These are phyloP conservation scores for Starmerella tilneyi DNA, from an alignment of 805 yeast species.

Conservation along the genomic window DNA sequence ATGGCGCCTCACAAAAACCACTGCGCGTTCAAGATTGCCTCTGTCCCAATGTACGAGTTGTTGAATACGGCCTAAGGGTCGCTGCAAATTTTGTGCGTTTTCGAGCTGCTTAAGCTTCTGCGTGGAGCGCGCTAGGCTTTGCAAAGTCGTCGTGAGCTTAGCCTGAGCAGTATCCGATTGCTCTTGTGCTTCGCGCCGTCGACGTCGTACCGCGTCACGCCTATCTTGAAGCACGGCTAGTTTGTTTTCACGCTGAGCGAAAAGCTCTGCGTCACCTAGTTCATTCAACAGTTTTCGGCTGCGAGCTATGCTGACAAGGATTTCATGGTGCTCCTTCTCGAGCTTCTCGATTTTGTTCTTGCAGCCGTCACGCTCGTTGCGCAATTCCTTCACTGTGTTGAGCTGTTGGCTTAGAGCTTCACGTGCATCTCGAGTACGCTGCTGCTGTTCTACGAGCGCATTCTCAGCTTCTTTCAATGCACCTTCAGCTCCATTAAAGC, in stretches of 20 bases:
- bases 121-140: not conserved
- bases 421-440: not conserved
- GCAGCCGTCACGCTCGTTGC: not conserved
- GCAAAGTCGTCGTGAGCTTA: not conserved
- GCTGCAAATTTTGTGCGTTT: not conserved
- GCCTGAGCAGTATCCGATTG: not conserved
- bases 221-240: not conserved
- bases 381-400: not conserved
- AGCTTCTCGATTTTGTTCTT: not conserved
- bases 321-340: not conserved
- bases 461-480: not conserved
- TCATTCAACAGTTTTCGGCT: not conserved
- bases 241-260: not conserved
- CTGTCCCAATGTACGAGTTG: not conserved
- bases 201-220: not conserved
- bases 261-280: conserved; percentile 2
- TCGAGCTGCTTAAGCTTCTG: not conserved
- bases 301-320: not conserved
- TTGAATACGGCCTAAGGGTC: not conserved
- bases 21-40: conserved; percentile 2
- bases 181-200: not conserved
- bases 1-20: not conserved
- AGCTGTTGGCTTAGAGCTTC: not conserved
- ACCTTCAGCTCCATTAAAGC: not conserved
- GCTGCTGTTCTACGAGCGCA: not conserved